Evolutionary conservation across 257 asterid species (phyloP).

Genomic region (Coffea eugenioides): DNA sequence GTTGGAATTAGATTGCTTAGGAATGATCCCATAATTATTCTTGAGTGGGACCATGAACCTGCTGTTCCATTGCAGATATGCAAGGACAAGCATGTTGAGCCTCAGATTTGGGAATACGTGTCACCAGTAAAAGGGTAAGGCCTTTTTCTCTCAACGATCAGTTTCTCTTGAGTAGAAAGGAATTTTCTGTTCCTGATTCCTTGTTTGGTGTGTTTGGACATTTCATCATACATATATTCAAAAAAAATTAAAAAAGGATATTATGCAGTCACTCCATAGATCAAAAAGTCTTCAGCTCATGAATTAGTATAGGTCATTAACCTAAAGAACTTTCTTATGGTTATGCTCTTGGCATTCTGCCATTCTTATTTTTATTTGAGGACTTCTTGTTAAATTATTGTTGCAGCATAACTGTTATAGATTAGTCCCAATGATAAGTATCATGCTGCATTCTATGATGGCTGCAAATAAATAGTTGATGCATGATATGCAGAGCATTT

Average conservation of each 20-base stretch:
- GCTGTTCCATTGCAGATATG: constrained; percentile 54
- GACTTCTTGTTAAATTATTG: not conserved
- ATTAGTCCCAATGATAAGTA: not conserved
- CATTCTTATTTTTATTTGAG: too few species aligned
- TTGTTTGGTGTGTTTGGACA: not conserved
- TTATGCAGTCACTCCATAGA: too few species aligned
- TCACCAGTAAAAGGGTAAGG: constrained; percentile 81
- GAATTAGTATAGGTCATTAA: too few species aligned
- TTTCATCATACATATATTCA: not conserved
- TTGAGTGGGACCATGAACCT: constrained; percentile 1
- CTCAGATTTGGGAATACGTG: constrained; percentile 85
- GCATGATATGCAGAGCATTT: constrained; percentile 60
- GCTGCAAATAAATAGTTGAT: not conserved
- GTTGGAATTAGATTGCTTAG: not conserved
- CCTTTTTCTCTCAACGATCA: constrained; percentile 12
- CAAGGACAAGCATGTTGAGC: constrained; percentile 72
- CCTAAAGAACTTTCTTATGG: too few species aligned
- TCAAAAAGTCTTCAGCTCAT: too few species aligned
- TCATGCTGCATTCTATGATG: not conserved
- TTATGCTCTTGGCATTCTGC: too few species aligned
- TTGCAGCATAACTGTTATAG: not conserved
- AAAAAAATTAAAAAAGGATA: too few species aligned
- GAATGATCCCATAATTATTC: constrained; percentile 3
- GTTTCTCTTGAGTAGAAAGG: constrained; percentile 10
- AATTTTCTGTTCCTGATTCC: not conserved